phyloP scores from a whole-genome alignment of 2,329 filamentous ascomycete species.

The Fusarium sp. region DNA sequence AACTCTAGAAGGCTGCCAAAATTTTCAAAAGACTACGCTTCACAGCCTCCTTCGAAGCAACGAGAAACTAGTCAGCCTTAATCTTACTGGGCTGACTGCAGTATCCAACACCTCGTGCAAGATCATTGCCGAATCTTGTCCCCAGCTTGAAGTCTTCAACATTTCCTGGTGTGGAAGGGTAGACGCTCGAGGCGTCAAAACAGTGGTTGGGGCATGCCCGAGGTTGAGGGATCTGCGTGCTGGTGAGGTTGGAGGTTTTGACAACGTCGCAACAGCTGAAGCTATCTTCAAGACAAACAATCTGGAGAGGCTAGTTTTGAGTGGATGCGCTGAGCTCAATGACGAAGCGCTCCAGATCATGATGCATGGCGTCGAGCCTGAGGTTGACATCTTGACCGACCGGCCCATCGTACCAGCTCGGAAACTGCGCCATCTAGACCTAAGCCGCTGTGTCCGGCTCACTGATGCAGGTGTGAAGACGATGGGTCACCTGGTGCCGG shows the following conservation, averaged over 20 bases:
- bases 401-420: constrained; percentile 79
- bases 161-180: constrained; percentile 93
- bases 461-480: constrained; percentile 76
- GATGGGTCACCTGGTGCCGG: constrained; percentile 77
- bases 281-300: constrained; percentile 82
- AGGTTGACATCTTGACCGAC: constrained; percentile 82
- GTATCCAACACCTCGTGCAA: constrained; percentile 87
- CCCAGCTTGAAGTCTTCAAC: constrained; percentile 83
- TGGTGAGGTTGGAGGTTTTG: constrained; percentile 82
- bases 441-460: constrained; percentile 79
- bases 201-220: constrained; percentile 76
- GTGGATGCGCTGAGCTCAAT: constrained; percentile 79
- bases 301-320: constrained; percentile 82
- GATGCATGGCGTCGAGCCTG: constrained; percentile 77
- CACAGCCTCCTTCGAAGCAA: constrained; percentile 81
- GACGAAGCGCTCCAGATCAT: constrained; percentile 79
- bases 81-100: constrained; percentile 81
- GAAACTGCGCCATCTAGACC: constrained; percentile 82
- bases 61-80: constrained; percentile 80
- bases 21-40: constrained; percentile 80
- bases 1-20: constrained; percentile 88
- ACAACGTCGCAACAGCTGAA: constrained; percentile 75
- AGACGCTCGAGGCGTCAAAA: constrained; percentile 77
- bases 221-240: constrained; percentile 81
- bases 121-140: constrained; percentile 83